Evolutionary conservation across 2,329 filamentous ascomycete species (phyloP), one percentile per base, ranked within the genome.

Genomic region (Corynespora cassiicola): DNA sequence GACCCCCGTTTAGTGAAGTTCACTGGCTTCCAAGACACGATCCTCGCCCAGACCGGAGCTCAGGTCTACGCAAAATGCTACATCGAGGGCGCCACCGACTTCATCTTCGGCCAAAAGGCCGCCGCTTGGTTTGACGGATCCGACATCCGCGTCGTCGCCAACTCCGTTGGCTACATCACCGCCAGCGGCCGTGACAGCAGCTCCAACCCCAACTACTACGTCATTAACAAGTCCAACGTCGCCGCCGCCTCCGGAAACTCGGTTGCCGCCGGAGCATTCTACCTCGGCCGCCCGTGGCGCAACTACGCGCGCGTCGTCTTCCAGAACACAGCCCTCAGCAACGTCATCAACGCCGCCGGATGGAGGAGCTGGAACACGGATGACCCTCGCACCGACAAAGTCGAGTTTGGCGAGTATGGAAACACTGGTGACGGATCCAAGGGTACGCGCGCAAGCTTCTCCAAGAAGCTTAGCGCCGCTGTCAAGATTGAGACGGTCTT

Each of bases 71-170:
- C 75, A 17, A 75, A 75, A 43, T 75, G 74, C 47, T 75, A 78
- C 42, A 82, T 84, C 45, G 73, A 78, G 30, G 80, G 80, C 18
- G 76, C 78, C 3, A 77, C 78, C 27, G 81, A 84, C 52, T 82
- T 82, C 55, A 78, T 82, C 49, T 85, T 84, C 56, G 75, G 81
- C 35, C 72, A 80, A 61, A 51, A 71, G 36, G 72, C 76, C 21
- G 58, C 65, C 35, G 69, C 73, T 30, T 84, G 76, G 79, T 78
- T 76, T 56, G 74, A 80, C 36, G 51, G 65, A 10, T 71, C 70
- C 41, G 71, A 74, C 28, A 75, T 82, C 45, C 64, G 72, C 26
- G 74, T 77, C 32, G 62, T 75, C 7, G 56, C 63, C 12, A 65
- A 65, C 2, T 61, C 49, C 0, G 3, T 51, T 1, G 77, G 77